Conservation (phyloP, 2,329 filamentous ascomycete genomes). For the Mycogone perniciosa region DNA sequence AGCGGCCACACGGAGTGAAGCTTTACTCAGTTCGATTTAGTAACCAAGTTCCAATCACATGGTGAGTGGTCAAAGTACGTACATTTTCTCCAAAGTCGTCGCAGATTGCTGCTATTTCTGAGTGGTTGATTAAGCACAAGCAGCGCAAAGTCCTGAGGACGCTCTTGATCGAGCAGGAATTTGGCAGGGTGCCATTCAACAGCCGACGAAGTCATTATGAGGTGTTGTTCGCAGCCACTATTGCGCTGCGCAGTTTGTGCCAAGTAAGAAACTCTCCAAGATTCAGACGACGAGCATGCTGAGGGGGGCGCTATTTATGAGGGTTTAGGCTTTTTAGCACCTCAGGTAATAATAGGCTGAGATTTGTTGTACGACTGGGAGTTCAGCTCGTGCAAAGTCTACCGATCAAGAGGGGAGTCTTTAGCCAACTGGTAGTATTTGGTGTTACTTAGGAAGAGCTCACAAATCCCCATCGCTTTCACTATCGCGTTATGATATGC, state of each 20-base stretch:
- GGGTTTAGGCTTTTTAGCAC: background rate
- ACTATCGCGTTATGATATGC: no score
- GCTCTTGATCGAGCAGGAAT: conserved; percentile 29
- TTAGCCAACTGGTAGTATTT: conserved; percentile 1
- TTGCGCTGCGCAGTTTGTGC: background rate
- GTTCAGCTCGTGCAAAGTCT: conserved; percentile 8
- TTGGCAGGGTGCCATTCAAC: conserved; percentile 37
- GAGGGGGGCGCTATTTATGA: conserved; percentile 6
- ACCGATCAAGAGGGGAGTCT: background rate
- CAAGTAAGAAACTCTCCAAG: background rate
- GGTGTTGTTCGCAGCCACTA: background rate
- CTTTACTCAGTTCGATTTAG: conserved; percentile 32
- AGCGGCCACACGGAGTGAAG: conserved; percentile 67
- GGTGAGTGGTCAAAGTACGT: conserved; percentile 14
- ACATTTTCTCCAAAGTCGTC: conserved; percentile 46
- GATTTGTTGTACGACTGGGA: conserved; percentile 3
- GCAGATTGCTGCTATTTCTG: conserved; percentile 38
- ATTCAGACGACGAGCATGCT: background rate
- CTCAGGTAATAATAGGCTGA: background rate
- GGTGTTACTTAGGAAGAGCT: conserved; percentile 2
- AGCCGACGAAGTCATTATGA: conserved; percentile 18
- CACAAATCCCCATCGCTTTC: conserved; percentile 1
- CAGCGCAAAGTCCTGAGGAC: conserved; percentile 35
- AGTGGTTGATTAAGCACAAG: conserved; percentile 49
- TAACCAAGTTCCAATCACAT: background rate